phyloP scores from a whole-genome alignment of 2,329 filamentous ascomycete species.

The Claviceps africana region DNA sequence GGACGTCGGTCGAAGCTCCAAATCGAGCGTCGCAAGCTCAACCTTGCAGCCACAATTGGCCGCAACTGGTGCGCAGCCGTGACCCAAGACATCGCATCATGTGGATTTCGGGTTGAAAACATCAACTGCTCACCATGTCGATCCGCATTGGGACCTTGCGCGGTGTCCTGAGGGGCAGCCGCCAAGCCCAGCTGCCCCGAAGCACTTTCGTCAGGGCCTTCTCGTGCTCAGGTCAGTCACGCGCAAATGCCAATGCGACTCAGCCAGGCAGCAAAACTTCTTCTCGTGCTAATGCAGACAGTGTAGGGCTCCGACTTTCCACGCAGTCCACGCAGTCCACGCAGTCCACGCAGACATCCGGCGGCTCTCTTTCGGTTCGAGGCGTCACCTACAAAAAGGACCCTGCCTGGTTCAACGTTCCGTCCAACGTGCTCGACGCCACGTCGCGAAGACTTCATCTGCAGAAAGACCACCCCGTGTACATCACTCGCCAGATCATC shows the following conservation, averaged over 20 bases:
- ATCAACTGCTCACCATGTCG: constrained; percentile 10
- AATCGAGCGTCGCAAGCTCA: neutral
- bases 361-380: constrained; percentile 30
- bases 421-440: constrained; percentile 58
- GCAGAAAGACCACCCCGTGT: constrained; percentile 78
- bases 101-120: neutral
- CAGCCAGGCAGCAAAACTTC: neutral
- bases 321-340: neutral
- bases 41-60: neutral
- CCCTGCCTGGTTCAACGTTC: constrained; percentile 68
- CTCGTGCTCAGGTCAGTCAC: constrained; percentile 5
- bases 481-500: constrained; percentile 83
- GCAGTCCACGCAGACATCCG: neutral
- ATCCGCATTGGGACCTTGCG: constrained; percentile 13
- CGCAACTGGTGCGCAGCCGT: neutral
- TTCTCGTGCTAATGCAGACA: neutral
- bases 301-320: neutral
- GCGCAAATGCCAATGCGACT: neutral
- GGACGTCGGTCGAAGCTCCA: neutral
- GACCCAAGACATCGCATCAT: neutral
- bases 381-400: constrained; percentile 54
- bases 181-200: constrained; percentile 9
- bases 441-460: constrained; percentile 73
- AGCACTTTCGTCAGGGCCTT: neutral
- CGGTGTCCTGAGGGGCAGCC: constrained; percentile 14